Evolutionary conservation across 345 rosid genomes (phyloP), one percentile per base, ranked within the genome.

Genomic region (Euphorbia peplus): DNA sequence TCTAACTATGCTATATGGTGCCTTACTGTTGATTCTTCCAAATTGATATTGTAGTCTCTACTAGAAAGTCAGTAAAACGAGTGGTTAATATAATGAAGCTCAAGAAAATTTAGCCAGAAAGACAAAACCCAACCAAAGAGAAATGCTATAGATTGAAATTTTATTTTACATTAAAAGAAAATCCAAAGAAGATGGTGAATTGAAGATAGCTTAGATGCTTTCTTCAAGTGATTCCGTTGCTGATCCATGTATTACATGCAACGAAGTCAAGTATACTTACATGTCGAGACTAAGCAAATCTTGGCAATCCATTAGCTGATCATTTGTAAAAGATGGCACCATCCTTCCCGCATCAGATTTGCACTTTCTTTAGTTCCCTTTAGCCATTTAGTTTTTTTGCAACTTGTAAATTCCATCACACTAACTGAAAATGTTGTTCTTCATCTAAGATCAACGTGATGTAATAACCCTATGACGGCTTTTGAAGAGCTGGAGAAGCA

Each of bases 381-480:
- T 13, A 65, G 18, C 58, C 30, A 46, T 65, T 65, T 3, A 30
- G 39, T 32, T 32, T 21, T 22, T 46, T 37, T 15, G 15, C 47
- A 59, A 35, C 50, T 22, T 21, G 69, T 35, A 22, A 42, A 63
- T 15, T 25, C 52, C 24, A 42, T 63, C 79, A 70, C 2, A 75
- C 79, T 35, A 75, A 47, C 63, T 70, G 75, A 75, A 70, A 75
- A 48, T 75, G 70, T 60, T 75, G 75, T 54, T 75, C 79, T 50
- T 75, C 70, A 46, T 73, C 78, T 74, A 56, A 51, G 35, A 30
- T 57, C 39, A 32, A 32, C 28, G 28, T 15, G 39, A 47, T 3
- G 18, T 7, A 29, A 6, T 37, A 67, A 57, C 21, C 53, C 55
- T 29, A n/a, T 19, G n/a, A 67, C 28, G 26, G 26, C 21, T 7